Evolutionary conservation across 441 rosid genomes (phyloP), one percentile per base, ranked within the genome.

Genomic region (Erodium moschatum): DNA sequence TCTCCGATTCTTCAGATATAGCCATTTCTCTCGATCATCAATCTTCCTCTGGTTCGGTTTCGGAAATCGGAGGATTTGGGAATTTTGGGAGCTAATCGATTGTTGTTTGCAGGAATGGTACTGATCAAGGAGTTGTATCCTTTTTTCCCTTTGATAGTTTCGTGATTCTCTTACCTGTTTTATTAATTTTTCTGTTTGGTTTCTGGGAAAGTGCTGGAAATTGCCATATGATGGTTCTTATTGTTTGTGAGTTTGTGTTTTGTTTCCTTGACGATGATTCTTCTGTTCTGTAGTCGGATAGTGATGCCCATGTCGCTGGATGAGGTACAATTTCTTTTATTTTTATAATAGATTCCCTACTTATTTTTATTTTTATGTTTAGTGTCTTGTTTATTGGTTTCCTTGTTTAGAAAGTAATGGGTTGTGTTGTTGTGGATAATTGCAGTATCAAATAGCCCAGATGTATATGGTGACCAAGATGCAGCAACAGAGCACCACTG

Each of bases 391-490:
- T 33, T 33, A 50, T 21, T 44, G 56, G 44, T 21, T 73, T 44
- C 0, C 19, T 15, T 50, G 2, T 18, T 16, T 16, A 54, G 21
- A 54, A 54, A 54, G 8, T 15, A n/a, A 3, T 54, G 61, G 24
- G 61, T 16, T 54, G 20, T 72, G 65, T 9, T n/a, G n/a, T n/a
- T n/a, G 27, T 24, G 27, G 27, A 44, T 44, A 21, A 69, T 74
- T 80, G 75, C 90, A 85, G 92, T 85, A 85, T 81, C 90, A 81
- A 79, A 69, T 77, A 61, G 88, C 87, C 58, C 92, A 87, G 76
- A 76, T 67, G 82, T 80, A 84, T 67, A 82, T 81, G 85, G 88
- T 85, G n/a, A 73, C 73, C 77, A 87, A 78, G 82, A 87, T 87
- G 92, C 92, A 85, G 73, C 89, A 81, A 46, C 81, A 85, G 74